Conservation (phyloP, 202 grass and related monocot species). For the Carex arenaria region DNA sequence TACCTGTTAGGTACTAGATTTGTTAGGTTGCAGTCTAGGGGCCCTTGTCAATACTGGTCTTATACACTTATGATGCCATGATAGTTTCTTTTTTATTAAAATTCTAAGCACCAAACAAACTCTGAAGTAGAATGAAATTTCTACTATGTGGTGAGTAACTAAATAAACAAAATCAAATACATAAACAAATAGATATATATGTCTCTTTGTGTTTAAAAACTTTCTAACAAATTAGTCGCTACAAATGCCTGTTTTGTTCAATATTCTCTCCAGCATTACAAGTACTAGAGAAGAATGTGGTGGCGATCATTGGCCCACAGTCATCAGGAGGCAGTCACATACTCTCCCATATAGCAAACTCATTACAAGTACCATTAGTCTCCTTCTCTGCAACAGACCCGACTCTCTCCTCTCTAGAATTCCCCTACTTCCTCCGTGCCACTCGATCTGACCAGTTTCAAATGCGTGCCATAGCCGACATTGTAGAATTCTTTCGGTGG, state of each 20-base stretch:
- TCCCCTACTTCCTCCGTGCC: slow-evolving; percentile 76
- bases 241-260: background rate
- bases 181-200: no score
- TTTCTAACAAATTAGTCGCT: background rate
- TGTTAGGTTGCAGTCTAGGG: background rate
- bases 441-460: slow-evolving; percentile 76
- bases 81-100: background rate
- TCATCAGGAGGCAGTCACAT: slow-evolving; percentile 79
- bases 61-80: background rate
- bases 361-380: slow-evolving; percentile 77
- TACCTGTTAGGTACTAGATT: background rate
- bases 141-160: background rate
- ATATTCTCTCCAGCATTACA: slow-evolving; percentile 51
- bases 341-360: slow-evolving; percentile 68
- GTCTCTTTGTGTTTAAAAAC: background rate
- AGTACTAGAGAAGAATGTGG: slow-evolving; percentile 69
- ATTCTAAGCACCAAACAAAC: background rate
- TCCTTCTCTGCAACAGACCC: slow-evolving; percentile 88
- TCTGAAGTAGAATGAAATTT: background rate
- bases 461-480: slow-evolving; percentile 77
- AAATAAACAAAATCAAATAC: no score
- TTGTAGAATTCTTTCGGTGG: slow-evolving; percentile 76
- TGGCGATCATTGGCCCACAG: slow-evolving; percentile 79
- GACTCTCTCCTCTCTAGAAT: slow-evolving; percentile 65
- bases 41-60: background rate